Evolutionary conservation across 805 yeast genomes (phyloP), one percentile per base, ranked within the genome.

Genomic region (Hanseniaspora hatyaiensis): DNA sequence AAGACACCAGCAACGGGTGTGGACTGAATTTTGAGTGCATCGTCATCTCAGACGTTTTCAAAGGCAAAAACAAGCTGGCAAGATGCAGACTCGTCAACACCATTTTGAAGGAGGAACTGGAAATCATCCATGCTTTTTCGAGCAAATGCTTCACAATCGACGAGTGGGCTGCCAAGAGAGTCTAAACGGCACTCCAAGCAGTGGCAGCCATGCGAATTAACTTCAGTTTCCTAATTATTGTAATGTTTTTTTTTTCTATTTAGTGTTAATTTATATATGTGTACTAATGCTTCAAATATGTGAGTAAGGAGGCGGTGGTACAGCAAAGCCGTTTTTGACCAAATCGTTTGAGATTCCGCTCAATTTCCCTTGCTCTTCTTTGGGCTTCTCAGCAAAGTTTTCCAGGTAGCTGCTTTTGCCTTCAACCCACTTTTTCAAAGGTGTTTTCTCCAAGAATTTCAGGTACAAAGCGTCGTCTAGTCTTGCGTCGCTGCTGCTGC

Each of bases 21-120:
- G 99, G 99, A 4, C 96, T 89, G 63, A 95, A 97, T 2, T 89
- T 88, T 64, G 95, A 94, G 32, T 95, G 87, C 29, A 74, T 84
- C 6, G 88, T 94, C 23, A 95, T 92, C 8, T 64, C 79, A 5
- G 71, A 76, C 38, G 59, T 69, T 19, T 92, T 94, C 62, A 63
- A 70, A 51, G 92, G 92, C 20, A 85, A 86, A 65, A 86, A 85
- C 65, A 83, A 82, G 61, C 69, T 92, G 42, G 75, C 78, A 69
- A 74, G 99, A 59, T 95, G 89, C 57, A 70, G 97, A 54, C 57
- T 87, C 54, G 95, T 94, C 40, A 92, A 92, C 63, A 68, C 61
- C 28, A 78, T 82, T 1, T 69, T 92, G 52, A 80, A 80, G 56
- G 85, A 81, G n/a, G 95, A 88, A 61, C 84, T 92, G 28, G 80